Conservation (phyloP, 345 rosid species). For the Cardiospermum halicacabum region DNA sequence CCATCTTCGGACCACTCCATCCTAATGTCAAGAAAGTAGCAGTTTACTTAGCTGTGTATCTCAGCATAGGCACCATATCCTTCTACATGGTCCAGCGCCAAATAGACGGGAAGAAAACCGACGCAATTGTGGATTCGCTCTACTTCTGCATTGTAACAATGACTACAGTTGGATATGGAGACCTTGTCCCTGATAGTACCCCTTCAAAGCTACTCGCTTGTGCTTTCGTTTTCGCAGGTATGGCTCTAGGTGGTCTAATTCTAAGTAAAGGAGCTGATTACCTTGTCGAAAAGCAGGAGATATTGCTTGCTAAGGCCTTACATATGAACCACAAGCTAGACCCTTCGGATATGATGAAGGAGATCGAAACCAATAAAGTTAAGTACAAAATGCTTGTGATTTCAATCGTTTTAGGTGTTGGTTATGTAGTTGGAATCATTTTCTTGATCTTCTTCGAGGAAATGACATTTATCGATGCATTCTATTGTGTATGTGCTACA, state of each 20-base stretch:
- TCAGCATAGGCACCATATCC: constrained; percentile 52
- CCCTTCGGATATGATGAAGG: constrained; percentile 41
- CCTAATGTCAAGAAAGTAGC: constrained; percentile 44
- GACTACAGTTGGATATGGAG: constrained; percentile 98
- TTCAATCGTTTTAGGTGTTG: constrained; percentile 34
- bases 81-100: constrained; percentile 51
- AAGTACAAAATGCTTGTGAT: constrained; percentile 51
- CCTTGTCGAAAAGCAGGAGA: constrained; percentile 82
- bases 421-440: constrained; percentile 40
- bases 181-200: constrained; percentile 65
- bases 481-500: constrained; percentile 83
- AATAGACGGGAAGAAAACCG: constrained; percentile 62
- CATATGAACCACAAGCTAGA: constrained; percentile 37
- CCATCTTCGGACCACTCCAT: constrained; percentile 39
- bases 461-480: constrained; percentile 43
- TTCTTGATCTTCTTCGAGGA: constrained; percentile 44
- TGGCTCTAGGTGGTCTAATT: constrained; percentile 62
- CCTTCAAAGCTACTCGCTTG: constrained; percentile 65
- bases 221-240: constrained; percentile 71
- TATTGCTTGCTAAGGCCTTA: constrained; percentile 56
- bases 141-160: constrained; percentile 81
- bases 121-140: constrained; percentile 56
- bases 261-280: constrained; percentile 74
- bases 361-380: constrained; percentile 44
- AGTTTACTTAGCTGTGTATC: constrained; percentile 37